Percentiles rank a stretch among this genome's conserved stretches.
These are phyloP conservation scores for Ramularia endophylla DNA, from an alignment of 2,329 filamentous ascomycete genomes.

Conservation along the genomic window DNA sequence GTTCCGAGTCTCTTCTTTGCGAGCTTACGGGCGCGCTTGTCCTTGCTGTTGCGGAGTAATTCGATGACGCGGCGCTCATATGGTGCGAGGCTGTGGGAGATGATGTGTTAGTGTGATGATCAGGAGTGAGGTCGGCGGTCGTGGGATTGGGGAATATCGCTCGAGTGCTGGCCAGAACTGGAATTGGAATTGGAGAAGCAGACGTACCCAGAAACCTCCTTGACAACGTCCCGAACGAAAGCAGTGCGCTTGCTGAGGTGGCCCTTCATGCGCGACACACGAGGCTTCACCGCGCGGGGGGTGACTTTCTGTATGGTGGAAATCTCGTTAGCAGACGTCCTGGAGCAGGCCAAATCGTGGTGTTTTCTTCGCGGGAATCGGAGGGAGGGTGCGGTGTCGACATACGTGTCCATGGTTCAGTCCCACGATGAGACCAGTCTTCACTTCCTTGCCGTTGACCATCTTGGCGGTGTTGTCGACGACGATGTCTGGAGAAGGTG, in stretches of 20 bases:
- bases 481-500: constrained; percentile 13
- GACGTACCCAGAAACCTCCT: constrained; percentile 91
- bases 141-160: constrained; percentile 5
- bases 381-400: constrained; percentile 28
- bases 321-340: constrained; percentile 21
- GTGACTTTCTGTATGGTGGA: constrained; percentile 42
- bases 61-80: constrained; percentile 98
- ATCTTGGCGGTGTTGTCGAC: constrained; percentile 34
- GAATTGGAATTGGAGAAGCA: constrained; percentile 25
- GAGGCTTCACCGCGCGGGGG: constrained; percentile 44
- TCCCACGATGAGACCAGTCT: constrained; percentile 52
- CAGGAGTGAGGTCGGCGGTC: neutral
- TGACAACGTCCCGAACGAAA: constrained; percentile 95
- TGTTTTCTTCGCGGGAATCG: constrained; percentile 2
- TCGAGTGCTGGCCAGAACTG: no score
- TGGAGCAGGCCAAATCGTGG: constrained; percentile 3
- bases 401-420: constrained; percentile 63
- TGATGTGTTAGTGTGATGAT: constrained; percentile 16
- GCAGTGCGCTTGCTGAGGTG: constrained; percentile 94
- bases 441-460: constrained; percentile 38
- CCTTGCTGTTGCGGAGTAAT: constrained; percentile 97
- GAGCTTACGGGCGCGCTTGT: constrained; percentile 98
- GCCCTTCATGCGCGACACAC: constrained; percentile 72
- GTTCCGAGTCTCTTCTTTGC: constrained; percentile 99
- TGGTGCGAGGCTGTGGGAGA: constrained; percentile 35